Evolutionary conservation across 2,329 filamentous ascomycete genomes (phyloP).

Genomic region (Diaporthe ilicicola): DNA sequence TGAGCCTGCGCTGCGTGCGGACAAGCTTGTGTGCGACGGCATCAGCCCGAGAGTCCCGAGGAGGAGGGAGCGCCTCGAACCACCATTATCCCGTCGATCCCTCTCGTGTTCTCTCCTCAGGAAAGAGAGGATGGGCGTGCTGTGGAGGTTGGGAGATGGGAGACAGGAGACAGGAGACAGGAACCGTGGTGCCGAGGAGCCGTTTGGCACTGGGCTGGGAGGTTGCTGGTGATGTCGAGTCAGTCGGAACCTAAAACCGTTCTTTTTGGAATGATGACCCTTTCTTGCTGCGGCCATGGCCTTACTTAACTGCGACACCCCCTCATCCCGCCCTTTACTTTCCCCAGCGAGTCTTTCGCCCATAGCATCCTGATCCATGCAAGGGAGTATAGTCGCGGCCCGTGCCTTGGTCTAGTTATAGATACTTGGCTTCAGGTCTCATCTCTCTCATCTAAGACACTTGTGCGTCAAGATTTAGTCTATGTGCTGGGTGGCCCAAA

Average conservation of each 20-base stretch:
- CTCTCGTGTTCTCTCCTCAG: not conserved
- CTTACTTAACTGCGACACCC: conserved; percentile 14
- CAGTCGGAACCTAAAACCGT: conserved; percentile 14
- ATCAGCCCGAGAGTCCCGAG: not conserved
- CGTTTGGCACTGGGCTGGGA: not conserved
- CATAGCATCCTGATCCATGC: not conserved
- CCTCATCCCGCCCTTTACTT: not conserved
- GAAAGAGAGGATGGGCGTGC: not conserved
- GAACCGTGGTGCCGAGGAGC: not conserved
- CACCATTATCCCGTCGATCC: no score
- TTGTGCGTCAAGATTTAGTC: not conserved
- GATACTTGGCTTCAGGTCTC: not conserved
- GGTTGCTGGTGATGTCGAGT: conserved; percentile 3
- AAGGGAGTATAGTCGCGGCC: conserved; percentile 10
- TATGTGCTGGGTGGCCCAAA: not conserved
- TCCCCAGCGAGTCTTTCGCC: not conserved
- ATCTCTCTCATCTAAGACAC: not conserved
- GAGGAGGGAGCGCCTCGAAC: no score
- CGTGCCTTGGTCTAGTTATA: not conserved
- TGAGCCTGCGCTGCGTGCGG: not conserved
- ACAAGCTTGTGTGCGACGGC: not conserved
- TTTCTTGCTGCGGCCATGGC: not conserved
- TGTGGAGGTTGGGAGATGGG: not conserved
- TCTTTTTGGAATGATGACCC: conserved; percentile 20
- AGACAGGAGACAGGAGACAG: no score